Conservation (phyloP, 192 early-diverging fungal species). For the Coemansia biformis region DNA sequence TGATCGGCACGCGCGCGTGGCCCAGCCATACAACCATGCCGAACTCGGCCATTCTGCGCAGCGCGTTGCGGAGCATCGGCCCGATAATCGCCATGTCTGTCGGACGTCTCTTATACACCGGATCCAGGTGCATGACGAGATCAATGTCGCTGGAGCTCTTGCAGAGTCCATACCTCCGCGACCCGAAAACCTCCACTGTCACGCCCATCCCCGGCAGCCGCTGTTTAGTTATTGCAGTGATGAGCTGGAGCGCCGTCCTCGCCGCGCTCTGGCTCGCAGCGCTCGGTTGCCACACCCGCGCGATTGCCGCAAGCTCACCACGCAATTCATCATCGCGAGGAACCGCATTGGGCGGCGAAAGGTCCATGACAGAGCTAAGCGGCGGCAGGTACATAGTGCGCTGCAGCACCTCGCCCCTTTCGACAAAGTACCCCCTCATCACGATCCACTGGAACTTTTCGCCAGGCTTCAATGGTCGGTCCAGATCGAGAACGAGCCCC, state of each 20-base stretch:
- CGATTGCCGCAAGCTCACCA: too few relatives aligned
- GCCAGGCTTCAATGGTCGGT: background rate
- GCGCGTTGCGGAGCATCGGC: background rate
- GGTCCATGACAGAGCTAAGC: too few relatives aligned
- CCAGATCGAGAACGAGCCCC: slow-evolving; percentile 3
- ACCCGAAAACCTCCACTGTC: slow-evolving; percentile 12
- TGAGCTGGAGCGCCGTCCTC: too few relatives aligned
- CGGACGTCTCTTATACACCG: background rate
- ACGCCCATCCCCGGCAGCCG: background rate
- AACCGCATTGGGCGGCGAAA: too few relatives aligned
- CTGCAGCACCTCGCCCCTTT: too few relatives aligned
- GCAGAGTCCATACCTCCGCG: slow-evolving; percentile 19
- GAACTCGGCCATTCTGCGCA: slow-evolving; percentile 5
- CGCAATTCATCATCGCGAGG: too few relatives aligned
- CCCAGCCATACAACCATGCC: slow-evolving; percentile 4
- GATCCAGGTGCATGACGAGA: background rate
- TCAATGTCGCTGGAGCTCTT: slow-evolving; percentile 24
- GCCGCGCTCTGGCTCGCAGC: too few relatives aligned
- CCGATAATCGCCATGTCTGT: background rate
- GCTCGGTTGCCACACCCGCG: too few relatives aligned
- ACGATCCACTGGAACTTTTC: background rate
- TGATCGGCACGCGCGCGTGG: slow-evolving; percentile 31
- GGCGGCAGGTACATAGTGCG: too few relatives aligned
- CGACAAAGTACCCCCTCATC: background rate
- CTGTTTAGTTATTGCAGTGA: background rate